Evolutionary conservation across 2,329 filamentous ascomycete species (phyloP).

Genomic region (Botrytis fabae): DNA sequence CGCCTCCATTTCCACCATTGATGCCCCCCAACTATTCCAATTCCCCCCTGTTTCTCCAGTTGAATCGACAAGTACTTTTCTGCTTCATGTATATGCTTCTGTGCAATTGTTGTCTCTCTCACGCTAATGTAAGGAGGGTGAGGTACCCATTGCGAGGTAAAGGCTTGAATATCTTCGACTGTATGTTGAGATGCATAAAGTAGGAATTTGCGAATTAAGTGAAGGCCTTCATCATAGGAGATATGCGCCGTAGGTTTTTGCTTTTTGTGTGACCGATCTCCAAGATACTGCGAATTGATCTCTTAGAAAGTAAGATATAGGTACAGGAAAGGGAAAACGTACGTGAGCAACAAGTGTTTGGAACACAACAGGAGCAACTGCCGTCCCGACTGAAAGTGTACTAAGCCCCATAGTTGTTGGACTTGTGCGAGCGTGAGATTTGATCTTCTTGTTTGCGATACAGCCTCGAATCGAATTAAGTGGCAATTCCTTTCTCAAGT

Average conservation of each 20-base stretch:
- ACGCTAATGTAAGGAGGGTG: slow-evolving; percentile 84
- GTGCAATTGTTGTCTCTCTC: slow-evolving; percentile 65
- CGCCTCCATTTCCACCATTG: slow-evolving; percentile 90
- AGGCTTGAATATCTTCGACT: slow-evolving; percentile 89
- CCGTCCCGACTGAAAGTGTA: slow-evolving; percentile 77
- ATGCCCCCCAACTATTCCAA: slow-evolving; percentile 74
- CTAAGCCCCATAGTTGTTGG: slow-evolving; percentile 53
- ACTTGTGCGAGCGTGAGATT: background rate
- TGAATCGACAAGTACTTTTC: slow-evolving; percentile 69
- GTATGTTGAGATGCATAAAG: slow-evolving; percentile 82
- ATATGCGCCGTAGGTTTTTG: slow-evolving; percentile 87
- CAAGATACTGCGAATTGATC: slow-evolving; percentile 65
- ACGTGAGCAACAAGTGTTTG: slow-evolving; percentile 86
- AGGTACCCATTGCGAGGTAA: slow-evolving; percentile 90
- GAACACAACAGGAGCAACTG: slow-evolving; percentile 84
- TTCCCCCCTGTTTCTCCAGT: slow-evolving; percentile 76
- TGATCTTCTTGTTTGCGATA: background rate
- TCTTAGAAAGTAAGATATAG: slow-evolving; percentile 13
- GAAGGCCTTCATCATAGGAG: slow-evolving; percentile 89
- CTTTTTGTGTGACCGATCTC: slow-evolving; percentile 69
- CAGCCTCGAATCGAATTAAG: background rate
- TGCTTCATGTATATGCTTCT: slow-evolving; percentile 62
- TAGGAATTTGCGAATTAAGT: slow-evolving; percentile 84
- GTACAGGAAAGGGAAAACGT: slow-evolving; percentile 42
- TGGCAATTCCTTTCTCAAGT: background rate